Base-by-base conservation (phyloP, 345 rosid species). In the Salix dunnii region DNA sequence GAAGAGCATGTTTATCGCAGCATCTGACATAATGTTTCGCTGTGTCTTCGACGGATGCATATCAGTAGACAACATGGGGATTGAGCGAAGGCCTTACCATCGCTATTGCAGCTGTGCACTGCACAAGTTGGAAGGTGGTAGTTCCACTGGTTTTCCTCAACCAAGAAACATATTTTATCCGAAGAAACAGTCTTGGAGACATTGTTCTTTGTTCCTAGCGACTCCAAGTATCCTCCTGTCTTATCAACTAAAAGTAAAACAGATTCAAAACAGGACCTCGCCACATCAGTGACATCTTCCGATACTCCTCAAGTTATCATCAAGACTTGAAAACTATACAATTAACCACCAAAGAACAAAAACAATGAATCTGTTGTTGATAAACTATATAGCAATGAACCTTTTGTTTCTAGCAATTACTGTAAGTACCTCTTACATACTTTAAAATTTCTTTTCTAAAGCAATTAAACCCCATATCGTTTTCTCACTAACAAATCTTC, bases 11-110 rank as follows among this genome's bases (percentile, higher is more conserved):
- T 72, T 67, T 4, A 43, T 35, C 8, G n/a, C n/a, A 73, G 74
- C 73, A 65, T 49, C 65, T 40, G 76, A 58, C n/a, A 4, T 55
- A 43, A 63, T 80, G 67, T 17, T 38, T 6, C 53, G 71, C 9
- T 70, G 58, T 36, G 72, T 75, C 48, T 80, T 69, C 7, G 79
- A 71, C 20, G 76, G 79, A 38, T 33, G 76, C 67, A 8, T 74
- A 48, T 51, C 78, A 35, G 31, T 30, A 55, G 17, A 36, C 2
- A 74, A 70, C 46, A 16, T 64, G 55, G 75, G 60, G 70, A 74
- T 69, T 14, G 74, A 69, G 58, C 67, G 75, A 16, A 68, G 82
- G 35, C 78, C 82, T 7, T 74, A 62, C 30, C 82, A 68, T 17
- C 68, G 63, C 48, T 40, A 79, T 28, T 74, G 82, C 25, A 35